These are phyloP conservation scores for Cladosporium oxysporum DNA, from an alignment of 2,329 filamentous ascomycete species.

Conservation along the genomic window DNA sequence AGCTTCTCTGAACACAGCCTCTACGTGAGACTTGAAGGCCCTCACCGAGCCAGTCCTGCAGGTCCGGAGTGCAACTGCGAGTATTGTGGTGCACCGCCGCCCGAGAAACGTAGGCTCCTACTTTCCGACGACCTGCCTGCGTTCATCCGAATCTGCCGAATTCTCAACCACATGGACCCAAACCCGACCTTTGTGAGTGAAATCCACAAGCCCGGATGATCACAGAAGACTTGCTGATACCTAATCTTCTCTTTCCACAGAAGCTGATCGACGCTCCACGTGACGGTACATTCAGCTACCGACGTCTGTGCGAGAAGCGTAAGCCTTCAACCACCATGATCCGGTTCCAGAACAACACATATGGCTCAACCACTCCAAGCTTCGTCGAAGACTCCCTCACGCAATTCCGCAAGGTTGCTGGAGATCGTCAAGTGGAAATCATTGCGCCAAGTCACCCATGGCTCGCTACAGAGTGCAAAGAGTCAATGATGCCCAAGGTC, in stretches of 20 bases:
- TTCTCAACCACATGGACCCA: not conserved
- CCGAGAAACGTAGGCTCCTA: not conserved
- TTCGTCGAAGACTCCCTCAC: not conserved
- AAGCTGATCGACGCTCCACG: not conserved
- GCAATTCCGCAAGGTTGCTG: not conserved
- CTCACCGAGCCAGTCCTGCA: not conserved
- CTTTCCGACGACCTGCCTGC: not conserved
- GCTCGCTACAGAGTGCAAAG: not conserved
- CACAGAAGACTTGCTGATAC: not conserved
- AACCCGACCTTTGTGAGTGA: not conserved
- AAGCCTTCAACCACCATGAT: not conserved
- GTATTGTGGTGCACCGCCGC: not conserved
- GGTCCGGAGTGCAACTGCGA: not conserved
- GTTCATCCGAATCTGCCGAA: not conserved
- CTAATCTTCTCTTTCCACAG: not conserved
- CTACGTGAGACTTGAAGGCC: not conserved
- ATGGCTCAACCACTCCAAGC: not conserved
- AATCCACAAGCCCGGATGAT: not conserved
- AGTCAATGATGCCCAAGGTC: conserved; percentile 6
- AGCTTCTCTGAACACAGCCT: not conserved
- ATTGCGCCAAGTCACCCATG: not conserved
- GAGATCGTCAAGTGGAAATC: not conserved
- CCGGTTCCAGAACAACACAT: not conserved
- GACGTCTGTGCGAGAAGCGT: not conserved
- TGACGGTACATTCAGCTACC: not conserved